phyloP scores from a whole-genome alignment of 2,329 filamentous ascomycete genomes.

The Aureobasidium lini region DNA sequence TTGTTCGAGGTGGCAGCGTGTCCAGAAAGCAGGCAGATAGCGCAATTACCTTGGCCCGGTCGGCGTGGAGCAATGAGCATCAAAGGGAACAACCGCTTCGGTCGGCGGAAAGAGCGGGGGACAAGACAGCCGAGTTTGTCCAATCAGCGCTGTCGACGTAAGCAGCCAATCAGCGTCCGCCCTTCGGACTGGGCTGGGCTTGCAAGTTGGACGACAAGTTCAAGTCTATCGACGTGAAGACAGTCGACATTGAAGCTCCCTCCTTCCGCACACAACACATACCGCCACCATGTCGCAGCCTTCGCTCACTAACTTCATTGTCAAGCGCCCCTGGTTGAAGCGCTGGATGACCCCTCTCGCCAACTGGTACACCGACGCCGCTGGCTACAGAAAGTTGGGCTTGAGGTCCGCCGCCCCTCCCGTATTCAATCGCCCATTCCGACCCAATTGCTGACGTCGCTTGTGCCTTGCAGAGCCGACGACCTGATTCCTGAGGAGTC shows the following conservation, averaged over 20 bases:
- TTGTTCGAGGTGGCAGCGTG: background rate
- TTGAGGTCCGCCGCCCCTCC: slow-evolving; percentile 57
- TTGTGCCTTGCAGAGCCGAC: slow-evolving; percentile 61
- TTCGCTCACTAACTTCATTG: slow-evolving; percentile 66
- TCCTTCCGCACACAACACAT: background rate
- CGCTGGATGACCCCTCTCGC: slow-evolving; percentile 72
- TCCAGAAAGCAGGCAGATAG: background rate
- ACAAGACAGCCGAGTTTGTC: background rate
- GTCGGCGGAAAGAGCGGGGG: background rate
- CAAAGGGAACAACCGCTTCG: background rate
- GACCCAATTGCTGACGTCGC: background rate
- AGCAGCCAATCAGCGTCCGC: background rate
- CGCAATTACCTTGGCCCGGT: background rate
- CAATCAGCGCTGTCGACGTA: background rate
- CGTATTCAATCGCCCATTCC: too few species aligned
- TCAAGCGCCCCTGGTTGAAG: slow-evolving; percentile 79
- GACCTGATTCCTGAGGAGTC: slow-evolving; percentile 92
- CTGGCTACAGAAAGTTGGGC: slow-evolving; percentile 89
- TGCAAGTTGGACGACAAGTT: slow-evolving; percentile 4
- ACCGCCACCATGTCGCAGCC: slow-evolving; percentile 56
- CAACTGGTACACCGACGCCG: slow-evolving; percentile 80
- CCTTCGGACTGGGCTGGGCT: background rate
- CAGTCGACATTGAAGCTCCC: background rate
- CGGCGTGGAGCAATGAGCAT: background rate
- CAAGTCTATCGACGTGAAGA: background rate